Conservation (phyloP, 805 yeast genomes). For the Ogataea pignaliae region DNA sequence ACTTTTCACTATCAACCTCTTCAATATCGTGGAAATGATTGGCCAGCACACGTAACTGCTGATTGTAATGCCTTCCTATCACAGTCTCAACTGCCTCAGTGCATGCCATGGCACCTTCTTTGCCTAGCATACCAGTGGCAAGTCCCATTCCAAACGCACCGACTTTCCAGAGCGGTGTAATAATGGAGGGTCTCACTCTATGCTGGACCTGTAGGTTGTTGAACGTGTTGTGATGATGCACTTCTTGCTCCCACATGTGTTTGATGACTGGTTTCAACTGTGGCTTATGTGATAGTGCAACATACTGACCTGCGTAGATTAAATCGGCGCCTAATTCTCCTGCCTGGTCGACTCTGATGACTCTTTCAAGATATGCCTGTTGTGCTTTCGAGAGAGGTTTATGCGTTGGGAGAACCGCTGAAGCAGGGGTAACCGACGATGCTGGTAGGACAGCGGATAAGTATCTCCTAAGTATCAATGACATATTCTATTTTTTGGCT, state of each 20-base stretch:
- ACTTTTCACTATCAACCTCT: slow-evolving; percentile 24
- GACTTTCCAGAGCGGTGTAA: slow-evolving; percentile 89
- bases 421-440: not conserved
- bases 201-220: slow-evolving; percentile 68
- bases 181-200: slow-evolving; percentile 84
- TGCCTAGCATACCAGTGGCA: slow-evolving; percentile 79
- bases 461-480: slow-evolving; percentile 12
- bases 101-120: slow-evolving; percentile 99
- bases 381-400: slow-evolving; percentile 43
- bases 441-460: slow-evolving; percentile 16
- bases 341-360: slow-evolving; percentile 92
- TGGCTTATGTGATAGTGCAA: slow-evolving; percentile 67
- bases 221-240: slow-evolving; percentile 85
- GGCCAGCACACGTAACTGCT: slow-evolving; percentile 73
- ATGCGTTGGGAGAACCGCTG: slow-evolving; percentile 19
- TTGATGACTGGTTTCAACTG: slow-evolving; percentile 71
- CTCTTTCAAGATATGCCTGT: slow-evolving; percentile 64
- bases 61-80: slow-evolving; percentile 93
- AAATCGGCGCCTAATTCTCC: slow-evolving; percentile 96
- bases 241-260: slow-evolving; percentile 99
- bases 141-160: slow-evolving; percentile 89
- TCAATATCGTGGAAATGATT: slow-evolving; percentile 54
- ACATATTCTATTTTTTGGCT: too few relatives aligned
- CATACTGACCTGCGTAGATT: slow-evolving; percentile 87
- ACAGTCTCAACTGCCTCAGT: slow-evolving; percentile 99